Base-by-base conservation (phyloP, 805 yeast species). In the Candida namnaoensis region DNA sequence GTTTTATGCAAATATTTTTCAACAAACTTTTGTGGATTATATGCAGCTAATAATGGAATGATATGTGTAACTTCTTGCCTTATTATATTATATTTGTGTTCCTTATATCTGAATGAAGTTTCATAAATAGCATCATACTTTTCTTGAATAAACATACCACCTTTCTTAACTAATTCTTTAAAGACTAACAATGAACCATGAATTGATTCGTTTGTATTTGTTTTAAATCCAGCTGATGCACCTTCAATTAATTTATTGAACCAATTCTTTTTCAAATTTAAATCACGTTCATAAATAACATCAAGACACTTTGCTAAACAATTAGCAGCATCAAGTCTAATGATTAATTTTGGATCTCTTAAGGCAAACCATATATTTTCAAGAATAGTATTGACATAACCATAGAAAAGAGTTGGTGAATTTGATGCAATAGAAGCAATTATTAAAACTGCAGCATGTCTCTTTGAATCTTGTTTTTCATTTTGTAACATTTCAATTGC, bases 401-500 rank as follows among this genome's bases (percentile, higher is more conserved):
- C 76, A 56, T 84, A 84, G 40, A 91, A 66, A 43, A 88, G 66
- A 8, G 95, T 85, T 2, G 98, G 96, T 2, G 95, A 83, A 54
- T 86, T 85, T 42, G 77, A 77, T 1, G 96, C 96, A 46, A 93
- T 71, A 1, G 96, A 83, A 7, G 82, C 76, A 35, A 93, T 76
- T 35, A 88, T 80, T 41, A 91, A 68, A 34, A 88, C 79, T 1
- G 97, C 95, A 0, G 97, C 96, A 56, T 91, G 97, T 47, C 93
- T 78, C 52, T 95, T 76, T 37, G 76, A 74, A 51, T 88, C 96
- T 53, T 83, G 88, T 48, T 87, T 81, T 47, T 88, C 95, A n/a
- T 82, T 72, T 32, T 87, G 85, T 24, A 91, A 72, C 91, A 96
- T 83, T 60, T 93, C 99, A 39, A 91, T 71, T 34, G 96, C 87